Evolutionary conservation across 768 basidiomycete species (phyloP).

Genomic region (Suillus luteus): DNA sequence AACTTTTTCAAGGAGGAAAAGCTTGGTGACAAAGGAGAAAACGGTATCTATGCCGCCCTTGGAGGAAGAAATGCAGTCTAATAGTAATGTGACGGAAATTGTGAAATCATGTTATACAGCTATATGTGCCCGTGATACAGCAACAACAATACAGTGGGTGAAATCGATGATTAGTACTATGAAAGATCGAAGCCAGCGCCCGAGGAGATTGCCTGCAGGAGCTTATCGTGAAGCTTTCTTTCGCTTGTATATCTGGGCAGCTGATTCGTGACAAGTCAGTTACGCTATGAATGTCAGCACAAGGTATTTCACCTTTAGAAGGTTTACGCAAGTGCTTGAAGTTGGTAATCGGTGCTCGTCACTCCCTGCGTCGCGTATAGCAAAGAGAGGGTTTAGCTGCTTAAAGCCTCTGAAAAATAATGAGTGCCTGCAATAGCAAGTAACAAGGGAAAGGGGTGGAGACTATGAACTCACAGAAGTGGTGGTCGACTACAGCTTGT

Average conservation of each 20-base stretch:
- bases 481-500: constrained; percentile 92
- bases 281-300: constrained; percentile 11
- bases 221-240: constrained; percentile 65
- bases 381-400: constrained; percentile 85
- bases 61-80: constrained; percentile 21
- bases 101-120: constrained; percentile 15
- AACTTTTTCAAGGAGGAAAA: constrained; percentile 77
- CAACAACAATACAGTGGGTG: not conserved
- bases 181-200: constrained; percentile 95
- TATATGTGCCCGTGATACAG: constrained; percentile 9
- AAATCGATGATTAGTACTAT: constrained; percentile 31
- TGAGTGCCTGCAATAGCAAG: not conserved
- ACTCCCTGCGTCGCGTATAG: constrained; percentile 77
- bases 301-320: constrained; percentile 67
- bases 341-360: constrained; percentile 76
- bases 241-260: constrained; percentile 72
- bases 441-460: not conserved
- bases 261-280: constrained; percentile 36
- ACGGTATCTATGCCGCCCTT: constrained; percentile 32
- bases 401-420: constrained; percentile 65
- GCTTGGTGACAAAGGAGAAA: constrained; percentile 32
- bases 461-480: constrained; percentile 58
- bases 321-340: constrained; percentile 87
- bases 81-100: constrained; percentile 21
- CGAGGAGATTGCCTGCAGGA: constrained; percentile 84